Percentiles rank a stretch among this genome's conserved stretches.
Conservation (phyloP, 2,329 filamentous ascomycete genomes). For the Pseudogymnoascus sp. region DNA sequence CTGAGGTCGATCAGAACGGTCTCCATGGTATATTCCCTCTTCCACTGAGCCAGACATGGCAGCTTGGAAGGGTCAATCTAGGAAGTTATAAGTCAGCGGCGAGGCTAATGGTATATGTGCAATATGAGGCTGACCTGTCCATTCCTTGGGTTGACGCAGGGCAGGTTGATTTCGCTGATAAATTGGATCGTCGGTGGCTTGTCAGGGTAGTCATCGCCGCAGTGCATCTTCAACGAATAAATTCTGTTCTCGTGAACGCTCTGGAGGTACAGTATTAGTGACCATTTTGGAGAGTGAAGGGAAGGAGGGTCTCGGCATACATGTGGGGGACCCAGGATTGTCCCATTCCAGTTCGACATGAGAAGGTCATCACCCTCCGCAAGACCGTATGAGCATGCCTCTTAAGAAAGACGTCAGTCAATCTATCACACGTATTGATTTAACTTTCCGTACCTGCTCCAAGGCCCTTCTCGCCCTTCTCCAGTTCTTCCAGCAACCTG, state of each 20-base stretch:
- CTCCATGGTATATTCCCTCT: constrained; percentile 90
- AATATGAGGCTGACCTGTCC: constrained; percentile 50
- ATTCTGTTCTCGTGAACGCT: constrained; percentile 98
- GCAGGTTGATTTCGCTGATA: constrained; percentile 91
- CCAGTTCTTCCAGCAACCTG: constrained; percentile 89
- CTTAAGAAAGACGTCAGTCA: constrained; percentile 36
- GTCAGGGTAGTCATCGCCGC: constrained; percentile 82
- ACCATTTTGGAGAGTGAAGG: background rate
- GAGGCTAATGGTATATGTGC: background rate
- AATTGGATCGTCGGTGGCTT: constrained; percentile 84
- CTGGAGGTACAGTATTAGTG: constrained; percentile 35
- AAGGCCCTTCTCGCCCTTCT: constrained; percentile 97
- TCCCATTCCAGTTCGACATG: constrained; percentile 99
- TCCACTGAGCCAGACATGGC: constrained; percentile 82
- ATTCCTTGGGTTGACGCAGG: constrained; percentile 73
- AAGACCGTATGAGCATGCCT: constrained; percentile 94
- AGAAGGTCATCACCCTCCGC: constrained; percentile 89
- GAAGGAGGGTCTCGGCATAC: constrained; percentile 46
- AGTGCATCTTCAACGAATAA: constrained; percentile 96
- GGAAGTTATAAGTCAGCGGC: background rate
- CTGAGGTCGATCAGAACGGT: constrained; percentile 80
- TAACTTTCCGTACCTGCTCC: constrained; percentile 61
- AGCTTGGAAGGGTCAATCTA: constrained; percentile 77
- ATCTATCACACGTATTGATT: background rate
- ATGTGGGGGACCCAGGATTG: constrained; percentile 91